Evolutionary conservation across 1,139 yeast genomes (phyloP), one percentile per base, ranked within the genome.

Genomic region (Eremothecium gossypii): DNA sequence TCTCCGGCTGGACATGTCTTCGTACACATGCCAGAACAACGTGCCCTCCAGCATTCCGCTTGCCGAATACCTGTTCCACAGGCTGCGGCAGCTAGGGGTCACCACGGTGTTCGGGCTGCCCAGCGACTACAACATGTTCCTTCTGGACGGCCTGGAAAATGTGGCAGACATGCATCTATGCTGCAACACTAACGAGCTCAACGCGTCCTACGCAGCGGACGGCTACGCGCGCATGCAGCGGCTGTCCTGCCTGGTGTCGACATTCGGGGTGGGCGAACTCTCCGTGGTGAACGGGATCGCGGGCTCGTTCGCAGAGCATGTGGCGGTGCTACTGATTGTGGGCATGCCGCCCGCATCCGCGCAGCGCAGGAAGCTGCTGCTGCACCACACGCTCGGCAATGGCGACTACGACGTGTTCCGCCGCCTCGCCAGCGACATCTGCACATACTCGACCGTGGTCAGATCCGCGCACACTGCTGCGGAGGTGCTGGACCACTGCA

Each of bases 391-490:
- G 17, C 66, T 80, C 52, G 95, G 95, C 46, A 82, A 84, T 61
- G 89, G 91, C 40, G 89, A 82, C 61, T 84, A 82, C 63, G 76
- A 79, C 30, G 89, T 79, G 30, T 85, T 83, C 68, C 72, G 73
- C 58, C 67, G 75, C 54, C 82, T 83, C 81, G 79, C 84, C 30
- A 71, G 74, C 48, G 74, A 78, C 55, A 76, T 85, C 50, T 70
- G 82, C 43, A 73, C 71, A 45, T 76, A 83, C 47, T 68, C 82
- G 11, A 73, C 77, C 11, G 70, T 79, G 50, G 64, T 85, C 49
- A 70, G 71, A 35, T 83, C 80, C 57, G 67, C 76, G 43, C 67
- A 65, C 43, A 61, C 74, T 27, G 89, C 89, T 35, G 79, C 86
- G 6, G 64, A 63, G 27, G 76, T 76, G 51, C 76, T 85, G 46